These are phyloP conservation scores for Malassezia psittaci DNA, from an alignment of 1,284 basidiomycete species.

Conservation along the genomic window DNA sequence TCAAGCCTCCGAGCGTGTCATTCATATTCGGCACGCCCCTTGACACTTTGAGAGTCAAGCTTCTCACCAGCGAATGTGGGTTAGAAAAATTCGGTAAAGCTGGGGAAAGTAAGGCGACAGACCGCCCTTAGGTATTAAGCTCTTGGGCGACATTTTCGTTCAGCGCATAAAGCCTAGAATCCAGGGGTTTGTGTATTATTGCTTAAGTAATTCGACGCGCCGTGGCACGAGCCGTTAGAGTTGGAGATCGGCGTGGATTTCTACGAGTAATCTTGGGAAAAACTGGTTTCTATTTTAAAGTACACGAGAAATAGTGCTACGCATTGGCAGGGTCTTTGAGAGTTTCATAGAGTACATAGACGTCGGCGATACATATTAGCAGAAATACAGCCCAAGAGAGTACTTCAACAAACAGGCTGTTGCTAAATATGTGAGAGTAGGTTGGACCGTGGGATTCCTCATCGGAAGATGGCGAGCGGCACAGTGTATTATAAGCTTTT, in stretches of 20 bases:
- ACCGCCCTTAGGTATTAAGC: too few species aligned
- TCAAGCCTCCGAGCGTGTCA: neutral
- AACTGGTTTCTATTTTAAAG: too few species aligned
- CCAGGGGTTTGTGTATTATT: too few species aligned
- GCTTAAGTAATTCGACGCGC: too few species aligned
- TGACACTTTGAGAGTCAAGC: constrained; percentile 7
- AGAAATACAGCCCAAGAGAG: constrained; percentile 13
- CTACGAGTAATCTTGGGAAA: too few species aligned
- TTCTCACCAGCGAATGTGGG: too few species aligned
- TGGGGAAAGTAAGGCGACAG: too few species aligned
- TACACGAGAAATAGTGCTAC: neutral
- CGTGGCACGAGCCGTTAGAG: too few species aligned
- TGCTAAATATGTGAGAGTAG: constrained; percentile 7
- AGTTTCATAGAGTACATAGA: constrained; percentile 7
- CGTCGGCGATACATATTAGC: constrained; percentile 15
- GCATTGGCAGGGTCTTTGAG: constrained; percentile 12
- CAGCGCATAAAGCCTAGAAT: too few species aligned
- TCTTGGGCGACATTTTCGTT: too few species aligned
- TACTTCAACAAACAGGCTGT: neutral
- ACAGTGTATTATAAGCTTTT: neutral
- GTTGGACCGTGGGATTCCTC: neutral
- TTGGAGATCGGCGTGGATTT: too few species aligned
- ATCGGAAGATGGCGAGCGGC: neutral
- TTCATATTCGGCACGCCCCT: neutral
- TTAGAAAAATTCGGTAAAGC: too few species aligned